A percentile compares a stretch with the other conserved stretches of the same genome.
These are phyloP conservation scores for Malus hybrid DNA, from an alignment of 331 rosid genomes.

Conservation along the genomic window DNA sequence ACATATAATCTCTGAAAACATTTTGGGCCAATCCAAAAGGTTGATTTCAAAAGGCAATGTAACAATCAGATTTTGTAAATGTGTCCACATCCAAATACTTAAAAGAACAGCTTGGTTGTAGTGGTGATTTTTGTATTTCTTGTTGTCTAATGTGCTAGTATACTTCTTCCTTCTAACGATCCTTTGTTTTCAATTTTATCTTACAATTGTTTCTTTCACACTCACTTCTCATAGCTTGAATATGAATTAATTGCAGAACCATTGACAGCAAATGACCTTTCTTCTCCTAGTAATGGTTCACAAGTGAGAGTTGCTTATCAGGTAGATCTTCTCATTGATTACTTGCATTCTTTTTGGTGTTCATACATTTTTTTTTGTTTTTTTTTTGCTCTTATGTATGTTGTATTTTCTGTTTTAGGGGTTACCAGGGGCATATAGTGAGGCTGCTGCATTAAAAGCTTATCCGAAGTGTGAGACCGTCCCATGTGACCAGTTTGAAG, in stretches of 20 bases:
- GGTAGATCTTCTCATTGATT: slow-evolving; percentile 35
- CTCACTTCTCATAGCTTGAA: slow-evolving; percentile 13
- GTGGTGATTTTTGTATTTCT: background rate
- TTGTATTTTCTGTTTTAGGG: slow-evolving; percentile 44
- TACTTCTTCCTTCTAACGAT: background rate
- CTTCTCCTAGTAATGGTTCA: slow-evolving; percentile 44
- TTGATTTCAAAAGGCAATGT: background rate
- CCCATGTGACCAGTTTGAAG: slow-evolving; percentile 83
- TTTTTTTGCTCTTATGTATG: slow-evolving; percentile 12
- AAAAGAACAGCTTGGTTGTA: background rate
- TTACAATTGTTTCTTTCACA: background rate
- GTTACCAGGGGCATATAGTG: slow-evolving; percentile 78
- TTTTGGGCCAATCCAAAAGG: background rate
- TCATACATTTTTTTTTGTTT: background rate
- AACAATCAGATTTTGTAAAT: background rate
- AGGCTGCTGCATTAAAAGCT: slow-evolving; percentile 81
- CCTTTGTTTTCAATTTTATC: background rate
- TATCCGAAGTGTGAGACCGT: slow-evolving; percentile 88
- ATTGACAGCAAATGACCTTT: slow-evolving; percentile 37
- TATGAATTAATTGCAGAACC: slow-evolving; percentile 56
- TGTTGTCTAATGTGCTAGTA: background rate
- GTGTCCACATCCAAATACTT: background rate
- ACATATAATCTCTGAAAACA: background rate
- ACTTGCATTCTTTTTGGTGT: slow-evolving; percentile 9
- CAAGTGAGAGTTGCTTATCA: slow-evolving; percentile 84